Evolutionary conservation across 139 green algal species (phyloP).

Genomic region (Zygnema circumcarinatum): DNA sequence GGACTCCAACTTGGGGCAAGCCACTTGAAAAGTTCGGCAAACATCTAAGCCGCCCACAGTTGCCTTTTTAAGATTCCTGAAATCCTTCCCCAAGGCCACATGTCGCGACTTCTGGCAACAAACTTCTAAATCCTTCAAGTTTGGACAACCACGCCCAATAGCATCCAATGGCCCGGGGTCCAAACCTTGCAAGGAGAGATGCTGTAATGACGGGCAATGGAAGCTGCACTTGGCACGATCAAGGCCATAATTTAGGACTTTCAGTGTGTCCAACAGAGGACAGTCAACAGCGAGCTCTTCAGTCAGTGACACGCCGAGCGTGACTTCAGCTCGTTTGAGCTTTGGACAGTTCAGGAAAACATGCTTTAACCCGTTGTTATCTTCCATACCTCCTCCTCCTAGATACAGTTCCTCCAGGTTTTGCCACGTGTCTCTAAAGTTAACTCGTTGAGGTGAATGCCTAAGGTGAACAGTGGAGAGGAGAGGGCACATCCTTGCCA

Average conservation of each 20-base stretch:
- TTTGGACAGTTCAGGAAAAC: constrained; percentile 5
- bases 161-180: constrained; percentile 12
- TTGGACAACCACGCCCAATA: constrained; percentile 28
- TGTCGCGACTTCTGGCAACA: constrained; percentile 15
- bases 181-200: background rate
- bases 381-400: constrained; percentile 6
- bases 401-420: constrained; percentile 14
- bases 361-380: constrained; percentile 18
- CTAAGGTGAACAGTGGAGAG: constrained; percentile 7
- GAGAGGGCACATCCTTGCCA: background rate
- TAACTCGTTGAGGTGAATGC: background rate
- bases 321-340: background rate
- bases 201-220: constrained; percentile 18
- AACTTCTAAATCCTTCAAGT: constrained; percentile 12
- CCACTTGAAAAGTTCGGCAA: constrained; percentile 25
- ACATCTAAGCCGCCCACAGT: constrained; percentile 12
- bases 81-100: constrained; percentile 17
- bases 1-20: background rate
- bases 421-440: constrained; percentile 4
- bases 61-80: background rate
- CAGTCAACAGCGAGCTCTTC: constrained; percentile 25
- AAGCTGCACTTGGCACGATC: constrained; percentile 14
- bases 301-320: constrained; percentile 6
- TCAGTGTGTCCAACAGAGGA: constrained; percentile 7
- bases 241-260: constrained; percentile 16